phyloP scores from a whole-genome alignment of 2,329 filamentous ascomycete species.

The Fusarium brachygibbosum region DNA sequence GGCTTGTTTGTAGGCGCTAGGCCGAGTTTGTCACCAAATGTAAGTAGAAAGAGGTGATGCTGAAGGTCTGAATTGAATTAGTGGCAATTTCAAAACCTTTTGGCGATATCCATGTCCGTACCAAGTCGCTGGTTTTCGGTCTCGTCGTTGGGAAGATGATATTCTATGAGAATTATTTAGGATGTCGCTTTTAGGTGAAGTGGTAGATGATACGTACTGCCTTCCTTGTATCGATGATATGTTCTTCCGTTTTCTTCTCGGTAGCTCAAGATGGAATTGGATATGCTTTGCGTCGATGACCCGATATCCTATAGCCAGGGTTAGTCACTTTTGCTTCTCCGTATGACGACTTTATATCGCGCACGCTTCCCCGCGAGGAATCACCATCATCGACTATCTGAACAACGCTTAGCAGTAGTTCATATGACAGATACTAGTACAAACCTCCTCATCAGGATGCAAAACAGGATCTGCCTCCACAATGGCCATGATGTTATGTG shows the following conservation, averaged over 20 bases:
- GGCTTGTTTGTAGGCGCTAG: slow-evolving; percentile 2
- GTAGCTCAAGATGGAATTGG: slow-evolving; percentile 22
- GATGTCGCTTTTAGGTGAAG: rapidly evolving
- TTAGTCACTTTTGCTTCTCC: rapidly evolving
- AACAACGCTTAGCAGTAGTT: rapidly evolving
- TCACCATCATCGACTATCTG: neutral
- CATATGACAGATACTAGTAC: rapidly evolving
- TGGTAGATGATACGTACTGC: neutral
- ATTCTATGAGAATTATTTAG: neutral
- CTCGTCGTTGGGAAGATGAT: slow-evolving; percentile 27
- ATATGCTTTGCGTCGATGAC: slow-evolving; percentile 22
- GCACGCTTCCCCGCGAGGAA: neutral
- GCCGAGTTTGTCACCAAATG: slow-evolving; percentile 10
- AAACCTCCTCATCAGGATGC: neutral
- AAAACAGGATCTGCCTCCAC: neutral
- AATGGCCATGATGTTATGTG: neutral
- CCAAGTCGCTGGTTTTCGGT: slow-evolving; percentile 28
- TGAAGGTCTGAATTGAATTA: slow-evolving; percentile 11
- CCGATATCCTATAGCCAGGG: neutral
- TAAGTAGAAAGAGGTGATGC: slow-evolving; percentile 22
- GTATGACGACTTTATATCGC: neutral
- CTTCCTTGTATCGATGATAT: slow-evolving; percentile 28
- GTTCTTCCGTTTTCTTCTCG: slow-evolving; percentile 24
- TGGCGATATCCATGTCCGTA: neutral
- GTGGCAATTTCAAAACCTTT: neutral